phyloP scores from a whole-genome alignment of 768 basidiomycete genomes.

The Crassisporium funariophilum region DNA sequence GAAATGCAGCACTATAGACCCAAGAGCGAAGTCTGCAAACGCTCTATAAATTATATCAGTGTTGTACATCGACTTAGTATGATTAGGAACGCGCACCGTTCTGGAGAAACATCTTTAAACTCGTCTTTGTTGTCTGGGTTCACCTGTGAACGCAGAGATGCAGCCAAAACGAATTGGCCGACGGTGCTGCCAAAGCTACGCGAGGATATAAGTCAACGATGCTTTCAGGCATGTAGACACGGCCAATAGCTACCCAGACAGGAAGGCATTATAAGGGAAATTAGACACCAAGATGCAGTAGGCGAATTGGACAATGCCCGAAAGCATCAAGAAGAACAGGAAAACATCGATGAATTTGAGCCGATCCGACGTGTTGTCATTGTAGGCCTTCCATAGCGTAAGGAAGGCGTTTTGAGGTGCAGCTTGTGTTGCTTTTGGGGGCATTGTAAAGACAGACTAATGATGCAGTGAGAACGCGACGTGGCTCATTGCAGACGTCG shows the following conservation, averaged over 20 bases:
- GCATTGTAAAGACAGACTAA: slow-evolving; percentile 27
- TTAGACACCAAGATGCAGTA: slow-evolving; percentile 92
- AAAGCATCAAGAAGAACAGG: slow-evolving; percentile 88
- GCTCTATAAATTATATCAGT: slow-evolving; percentile 57
- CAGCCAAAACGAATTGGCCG: slow-evolving; percentile 95
- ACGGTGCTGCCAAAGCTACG: slow-evolving; percentile 87
- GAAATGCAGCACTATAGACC: slow-evolving; percentile 96
- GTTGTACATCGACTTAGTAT: background rate
- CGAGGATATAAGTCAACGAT: slow-evolving; percentile 1
- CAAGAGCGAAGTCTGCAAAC: slow-evolving; percentile 94
- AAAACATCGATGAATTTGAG: slow-evolving; percentile 95
- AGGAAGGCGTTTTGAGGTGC: slow-evolving; percentile 43
- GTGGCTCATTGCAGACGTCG: slow-evolving; percentile 29
- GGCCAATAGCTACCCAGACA: slow-evolving; percentile 75
- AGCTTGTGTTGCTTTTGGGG: slow-evolving; percentile 35
- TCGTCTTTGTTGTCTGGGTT: slow-evolving; percentile 80
- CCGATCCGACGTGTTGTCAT: slow-evolving; percentile 72
- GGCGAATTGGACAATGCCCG: slow-evolving; percentile 86
- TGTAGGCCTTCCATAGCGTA: slow-evolving; percentile 78
- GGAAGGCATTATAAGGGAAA: slow-evolving; percentile 97
- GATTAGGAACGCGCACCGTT: slow-evolving; percentile 60
- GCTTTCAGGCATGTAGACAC: background rate
- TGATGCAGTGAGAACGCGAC: slow-evolving; percentile 30
- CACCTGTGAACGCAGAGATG: slow-evolving; percentile 89
- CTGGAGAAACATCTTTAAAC: slow-evolving; percentile 92